These are phyloP conservation scores for Babesia caballi DNA, from an alignment of 169 alveolate species.

Conservation along the genomic window DNA sequence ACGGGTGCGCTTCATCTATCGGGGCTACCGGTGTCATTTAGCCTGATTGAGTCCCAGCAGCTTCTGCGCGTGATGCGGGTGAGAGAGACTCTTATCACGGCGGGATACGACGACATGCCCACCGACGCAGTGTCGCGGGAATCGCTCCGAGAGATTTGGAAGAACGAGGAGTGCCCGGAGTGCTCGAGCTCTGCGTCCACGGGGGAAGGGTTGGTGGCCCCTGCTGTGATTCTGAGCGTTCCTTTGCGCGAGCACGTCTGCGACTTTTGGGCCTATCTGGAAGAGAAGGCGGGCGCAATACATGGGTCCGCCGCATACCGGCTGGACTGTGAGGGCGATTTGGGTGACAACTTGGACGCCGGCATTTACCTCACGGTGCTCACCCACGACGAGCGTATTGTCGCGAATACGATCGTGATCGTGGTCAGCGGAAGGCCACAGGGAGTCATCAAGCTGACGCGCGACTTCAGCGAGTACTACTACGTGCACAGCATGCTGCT, in stretches of 20 bases:
- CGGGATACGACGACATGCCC: neutral
- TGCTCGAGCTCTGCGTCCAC: neutral
- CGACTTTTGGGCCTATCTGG: slow-evolving; percentile 21
- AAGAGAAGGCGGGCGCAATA: slow-evolving; percentile 1
- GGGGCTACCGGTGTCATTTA: slow-evolving; percentile 7
- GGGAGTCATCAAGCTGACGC: neutral
- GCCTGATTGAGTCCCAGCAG: neutral
- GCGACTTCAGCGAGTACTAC: neutral
- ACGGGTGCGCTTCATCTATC: neutral
- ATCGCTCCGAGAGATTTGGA: neutral
- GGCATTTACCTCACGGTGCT: neutral
- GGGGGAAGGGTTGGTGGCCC: too few species aligned
- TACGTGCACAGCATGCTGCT: neutral
- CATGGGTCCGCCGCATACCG: slow-evolving; percentile 4
- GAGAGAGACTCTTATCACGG: neutral
- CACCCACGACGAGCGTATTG: neutral
- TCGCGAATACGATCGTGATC: neutral
- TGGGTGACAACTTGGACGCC: neutral
- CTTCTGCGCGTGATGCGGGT: neutral
- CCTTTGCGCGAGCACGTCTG: neutral
- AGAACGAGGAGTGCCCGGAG: neutral
- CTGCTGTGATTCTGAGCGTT: neutral
- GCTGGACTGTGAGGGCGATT: neutral
- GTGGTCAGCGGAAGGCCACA: neutral
- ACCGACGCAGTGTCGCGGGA: neutral